These are phyloP conservation scores for Wickerhamomyces chambardii DNA, from an alignment of 805 yeast genomes.

Conservation along the genomic window DNA sequence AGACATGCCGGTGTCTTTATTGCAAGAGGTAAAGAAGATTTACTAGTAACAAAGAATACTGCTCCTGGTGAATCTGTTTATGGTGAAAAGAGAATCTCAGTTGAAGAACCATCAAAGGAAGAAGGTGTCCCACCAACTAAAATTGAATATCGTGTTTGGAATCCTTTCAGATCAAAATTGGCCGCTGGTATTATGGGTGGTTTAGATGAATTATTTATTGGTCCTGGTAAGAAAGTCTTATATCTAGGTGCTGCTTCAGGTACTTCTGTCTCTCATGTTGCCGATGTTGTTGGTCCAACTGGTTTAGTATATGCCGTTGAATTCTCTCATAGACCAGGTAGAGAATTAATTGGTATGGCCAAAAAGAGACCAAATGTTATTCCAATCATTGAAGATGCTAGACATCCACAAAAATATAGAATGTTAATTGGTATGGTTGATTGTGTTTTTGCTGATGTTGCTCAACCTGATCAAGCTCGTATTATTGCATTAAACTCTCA, in stretches of 20 bases:
- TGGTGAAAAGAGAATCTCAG: constrained; percentile 93
- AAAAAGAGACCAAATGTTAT: constrained; percentile 99
- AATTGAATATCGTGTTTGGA: constrained; percentile 99
- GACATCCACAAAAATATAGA: constrained; percentile 99
- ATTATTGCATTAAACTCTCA: constrained; percentile 97
- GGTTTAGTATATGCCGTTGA: constrained; percentile 99
- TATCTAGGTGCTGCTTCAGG: constrained; percentile 99
- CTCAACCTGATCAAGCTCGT: constrained; percentile 99
- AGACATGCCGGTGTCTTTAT: constrained; percentile 98
- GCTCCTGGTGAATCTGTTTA: constrained; percentile 99
- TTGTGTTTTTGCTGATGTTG: constrained; percentile 98
- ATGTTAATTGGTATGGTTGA: constrained; percentile 99
- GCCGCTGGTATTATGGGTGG: constrained; percentile 99
- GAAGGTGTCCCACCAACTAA: constrained; percentile 88
- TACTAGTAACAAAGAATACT: constrained; percentile 90
- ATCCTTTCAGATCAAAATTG: constrained; percentile 98
- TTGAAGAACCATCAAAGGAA: constrained; percentile 88
- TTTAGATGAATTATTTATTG: constrained; percentile 93
- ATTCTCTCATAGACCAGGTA: constrained; percentile 99
- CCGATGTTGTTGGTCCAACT: constrained; percentile 98
- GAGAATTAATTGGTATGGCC: constrained; percentile 99
- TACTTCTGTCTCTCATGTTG: constrained; percentile 96
- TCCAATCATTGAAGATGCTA: constrained; percentile 98
- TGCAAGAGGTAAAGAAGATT: constrained; percentile 99
- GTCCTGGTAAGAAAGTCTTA: constrained; percentile 96